Evolutionary conservation across 1,284 basidiomycete species (phyloP).

Genomic region (Trametes versicolor): DNA sequence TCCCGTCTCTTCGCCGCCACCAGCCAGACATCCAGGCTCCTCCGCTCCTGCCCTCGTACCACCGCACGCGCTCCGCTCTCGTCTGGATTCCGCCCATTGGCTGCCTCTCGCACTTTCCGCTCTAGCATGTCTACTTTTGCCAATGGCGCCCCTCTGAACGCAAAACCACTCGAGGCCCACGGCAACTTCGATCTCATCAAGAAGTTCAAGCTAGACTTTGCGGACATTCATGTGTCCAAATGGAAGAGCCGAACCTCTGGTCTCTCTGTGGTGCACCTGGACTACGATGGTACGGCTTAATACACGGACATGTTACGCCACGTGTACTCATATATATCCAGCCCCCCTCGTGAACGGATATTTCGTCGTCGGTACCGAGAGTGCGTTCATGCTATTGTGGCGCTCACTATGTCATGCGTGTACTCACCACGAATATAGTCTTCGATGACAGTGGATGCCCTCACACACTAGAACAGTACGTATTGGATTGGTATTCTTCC

Average conservation of each 20-base stretch:
- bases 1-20: conserved; percentile 31
- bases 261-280: conserved; percentile 81
- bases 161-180: conserved; percentile 48
- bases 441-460: conserved; percentile 95
- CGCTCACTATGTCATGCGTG: background rate
- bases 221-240: conserved; percentile 83
- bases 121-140: conserved; percentile 36
- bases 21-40: conserved; percentile 33
- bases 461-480: conserved; percentile 93
- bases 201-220: conserved; percentile 75
- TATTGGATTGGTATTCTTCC: conserved; percentile 17
- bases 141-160: conserved; percentile 24
- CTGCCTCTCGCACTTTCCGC: conserved; percentile 24
- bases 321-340: conserved; percentile 43
- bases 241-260: conserved; percentile 87
- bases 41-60: conserved; percentile 25
- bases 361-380: conserved; percentile 94
- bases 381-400: conserved; percentile 52
- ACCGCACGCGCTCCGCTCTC: conserved; percentile 19
- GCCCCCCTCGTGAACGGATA: conserved; percentile 94
- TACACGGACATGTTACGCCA: background rate
- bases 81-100: conserved; percentile 10
- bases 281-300: conserved; percentile 77
- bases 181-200: conserved; percentile 87
- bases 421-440: conserved; percentile 56